phyloP scores from a whole-genome alignment of 306 rosid species.

The Ochetophila trinervis region DNA sequence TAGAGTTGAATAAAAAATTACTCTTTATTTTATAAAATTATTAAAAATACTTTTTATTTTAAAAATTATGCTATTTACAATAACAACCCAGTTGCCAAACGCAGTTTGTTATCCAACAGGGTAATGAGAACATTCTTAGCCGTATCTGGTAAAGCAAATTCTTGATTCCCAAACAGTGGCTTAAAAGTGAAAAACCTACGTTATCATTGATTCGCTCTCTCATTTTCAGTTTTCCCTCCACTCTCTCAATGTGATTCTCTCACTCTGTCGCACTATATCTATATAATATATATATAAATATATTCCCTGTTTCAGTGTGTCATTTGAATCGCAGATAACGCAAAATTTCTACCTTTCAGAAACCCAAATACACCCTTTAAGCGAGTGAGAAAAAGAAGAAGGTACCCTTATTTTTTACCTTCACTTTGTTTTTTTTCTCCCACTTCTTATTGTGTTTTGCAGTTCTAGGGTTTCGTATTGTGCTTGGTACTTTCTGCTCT shows the following conservation, averaged over 20 bases:
- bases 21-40: too few species aligned
- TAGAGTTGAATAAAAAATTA: too few species aligned
- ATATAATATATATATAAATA: neutral
- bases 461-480: constrained; percentile 24
- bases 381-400: neutral
- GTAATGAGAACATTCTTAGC: neutral
- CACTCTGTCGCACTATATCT: neutral
- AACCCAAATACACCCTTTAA: neutral
- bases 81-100: neutral
- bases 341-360: too few species aligned
- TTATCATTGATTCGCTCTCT: neutral
- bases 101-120: neutral
- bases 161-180: constrained; percentile 9
- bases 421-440: neutral
- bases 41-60: too few species aligned
- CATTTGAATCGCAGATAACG: constrained; percentile 6
- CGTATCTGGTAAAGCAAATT: neutral
- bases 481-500: neutral
- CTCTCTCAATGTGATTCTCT: constrained; percentile 25
- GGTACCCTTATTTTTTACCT: constrained; percentile 16
- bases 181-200: neutral
- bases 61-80: too few species aligned
- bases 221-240: constrained; percentile 55
- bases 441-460: neutral
- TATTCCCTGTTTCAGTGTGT: constrained; percentile 4